Conservation (phyloP, 2,329 filamentous ascomycete species). For the Penicillium sp. region DNA sequence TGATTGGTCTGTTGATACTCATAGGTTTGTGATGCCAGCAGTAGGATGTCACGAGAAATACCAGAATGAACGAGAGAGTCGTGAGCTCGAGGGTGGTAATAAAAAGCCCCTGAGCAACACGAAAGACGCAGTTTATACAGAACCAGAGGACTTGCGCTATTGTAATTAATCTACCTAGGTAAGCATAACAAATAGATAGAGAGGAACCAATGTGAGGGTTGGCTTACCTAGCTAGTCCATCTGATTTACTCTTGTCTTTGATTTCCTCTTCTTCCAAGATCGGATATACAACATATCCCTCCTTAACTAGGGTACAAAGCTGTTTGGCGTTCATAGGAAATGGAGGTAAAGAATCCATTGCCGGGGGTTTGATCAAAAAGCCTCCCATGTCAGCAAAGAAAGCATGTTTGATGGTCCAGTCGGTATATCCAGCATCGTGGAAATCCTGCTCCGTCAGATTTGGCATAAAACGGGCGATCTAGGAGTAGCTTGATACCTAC, state of each 20-base stretch:
- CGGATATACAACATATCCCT: neutral
- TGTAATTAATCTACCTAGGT: neutral
- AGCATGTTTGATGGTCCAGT: neutral
- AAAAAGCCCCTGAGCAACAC: neutral
- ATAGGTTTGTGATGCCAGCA: conserved; percentile 1
- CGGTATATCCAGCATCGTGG: neutral
- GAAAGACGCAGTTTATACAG: neutral
- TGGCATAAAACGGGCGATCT: too few species aligned
- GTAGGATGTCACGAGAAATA: neutral
- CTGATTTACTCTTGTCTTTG: neutral
- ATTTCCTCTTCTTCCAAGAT: neutral
- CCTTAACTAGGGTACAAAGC: neutral
- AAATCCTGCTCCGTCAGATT: neutral
- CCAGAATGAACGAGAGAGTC: neutral
- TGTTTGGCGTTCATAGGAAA: neutral
- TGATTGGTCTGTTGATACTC: neutral
- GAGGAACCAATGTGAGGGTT: too few species aligned
- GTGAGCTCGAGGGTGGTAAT: conserved; percentile 1
- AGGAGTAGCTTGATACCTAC: too few species aligned
- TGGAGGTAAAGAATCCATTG: neutral
- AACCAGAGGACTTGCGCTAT: neutral
- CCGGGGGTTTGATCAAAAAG: neutral
- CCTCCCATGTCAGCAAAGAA: conserved; percentile 5
- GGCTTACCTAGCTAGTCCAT: neutral
- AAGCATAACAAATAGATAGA: too few species aligned